Evolutionary conservation across 768 basidiomycete genomes (phyloP).

Genomic region (Russula sp.): DNA sequence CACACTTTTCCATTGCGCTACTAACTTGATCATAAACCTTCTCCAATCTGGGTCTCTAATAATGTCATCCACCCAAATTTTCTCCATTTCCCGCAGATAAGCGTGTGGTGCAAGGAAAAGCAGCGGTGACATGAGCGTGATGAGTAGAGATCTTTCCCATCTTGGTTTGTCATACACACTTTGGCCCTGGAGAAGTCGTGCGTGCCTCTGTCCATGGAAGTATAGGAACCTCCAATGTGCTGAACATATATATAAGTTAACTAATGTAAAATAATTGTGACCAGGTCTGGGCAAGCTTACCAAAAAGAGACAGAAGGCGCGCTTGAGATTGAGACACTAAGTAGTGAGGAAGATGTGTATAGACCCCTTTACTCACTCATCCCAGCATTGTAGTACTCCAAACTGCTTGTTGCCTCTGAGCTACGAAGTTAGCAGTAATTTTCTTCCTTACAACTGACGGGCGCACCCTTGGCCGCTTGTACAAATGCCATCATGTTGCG

Average conservation of each 20-base stretch:
- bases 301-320: constrained; percentile 24
- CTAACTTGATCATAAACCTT: constrained; percentile 9
- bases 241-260: neutral
- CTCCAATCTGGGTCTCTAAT: constrained; percentile 21
- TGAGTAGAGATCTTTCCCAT: constrained; percentile 12
- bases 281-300: neutral
- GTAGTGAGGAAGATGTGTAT: neutral
- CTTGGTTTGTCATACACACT: constrained; percentile 10
- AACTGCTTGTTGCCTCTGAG: neutral
- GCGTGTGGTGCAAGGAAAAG: constrained; percentile 23
- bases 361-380: constrained; percentile 9
- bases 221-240: constrained; percentile 28
- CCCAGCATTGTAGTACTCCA: constrained; percentile 8
- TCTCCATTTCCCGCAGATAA: constrained; percentile 23
- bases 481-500: constrained; percentile 19
- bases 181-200: constrained; percentile 15
- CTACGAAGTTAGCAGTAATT: neutral
- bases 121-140: constrained; percentile 17
- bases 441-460: too few relatives aligned
- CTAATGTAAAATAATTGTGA: neutral
- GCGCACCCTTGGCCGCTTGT: constrained; percentile 15
- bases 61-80: constrained; percentile 16
- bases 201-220: constrained; percentile 26
- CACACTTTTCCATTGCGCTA: constrained; percentile 14
- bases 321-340: constrained; percentile 5